Evolutionary conservation across 1,284 basidiomycete species (phyloP), one percentile per base, ranked within the genome.

Genomic region (Entoloma clypeatum): DNA sequence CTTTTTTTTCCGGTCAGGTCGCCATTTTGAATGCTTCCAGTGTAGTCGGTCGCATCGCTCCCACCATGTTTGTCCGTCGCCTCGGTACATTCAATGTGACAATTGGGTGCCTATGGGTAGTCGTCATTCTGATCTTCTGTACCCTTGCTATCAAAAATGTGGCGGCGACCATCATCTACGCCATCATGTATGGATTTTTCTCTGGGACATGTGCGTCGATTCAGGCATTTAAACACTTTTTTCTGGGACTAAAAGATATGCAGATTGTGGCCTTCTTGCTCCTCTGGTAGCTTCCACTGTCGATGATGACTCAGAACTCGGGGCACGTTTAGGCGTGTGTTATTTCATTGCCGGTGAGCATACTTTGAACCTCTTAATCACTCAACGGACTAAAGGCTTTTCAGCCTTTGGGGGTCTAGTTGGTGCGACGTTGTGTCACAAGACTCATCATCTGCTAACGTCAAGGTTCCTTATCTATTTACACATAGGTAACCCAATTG

Each of bases 131-230:
- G 21, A 58, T 75, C 22, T 68, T 75, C 26, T 62, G 63, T 31
- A 65, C 69, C 39, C 55, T 73, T 7, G 71, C 59, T 29, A 57
- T 74, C 8, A 55, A 58, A 13, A 59, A 59, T 22, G 54, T 58
- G 0, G 57, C 56, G 1, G 71, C 70, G 5, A 64, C 69, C 0
- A 54, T 74, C 3, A 47, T 61, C n/a, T 72, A 77, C 31, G 65
- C 68, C 4, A 46, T 71, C 14, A 44, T 78, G 13, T 79, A 67
- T 36, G 75, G 76, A 0, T 60, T 76, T 39, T 74, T 75, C 49
- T 68, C 65, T 16, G 76, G 74, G 3, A 62, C 64, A 32, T 64
- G 69, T 68, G 46, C 43, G 64, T 55, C 26, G 10, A 8, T 22
- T 26, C 6, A 24, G 22, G n/a, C 19, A 32, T 9, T 28, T 18